Conservation (phyloP, 352 stramenopile species). For the Phytophthora ohioensis region DNA sequence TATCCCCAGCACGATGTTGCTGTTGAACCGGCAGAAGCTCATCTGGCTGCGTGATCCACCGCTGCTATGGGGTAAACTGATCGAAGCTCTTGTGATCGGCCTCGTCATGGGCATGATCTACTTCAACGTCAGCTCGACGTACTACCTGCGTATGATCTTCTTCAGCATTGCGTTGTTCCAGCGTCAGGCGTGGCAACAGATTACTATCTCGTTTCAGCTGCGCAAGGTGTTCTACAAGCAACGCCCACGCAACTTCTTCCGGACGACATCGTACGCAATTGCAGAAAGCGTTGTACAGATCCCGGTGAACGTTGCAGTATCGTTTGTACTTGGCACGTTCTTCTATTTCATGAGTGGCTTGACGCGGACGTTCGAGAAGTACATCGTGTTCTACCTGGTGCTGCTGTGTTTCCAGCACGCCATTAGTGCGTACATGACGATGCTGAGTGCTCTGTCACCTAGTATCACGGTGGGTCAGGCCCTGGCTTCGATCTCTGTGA, state of each 20-base stretch:
- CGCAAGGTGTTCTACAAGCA: slow-evolving; percentile 94
- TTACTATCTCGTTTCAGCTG: slow-evolving; percentile 77
- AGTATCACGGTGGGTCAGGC: slow-evolving; percentile 69
- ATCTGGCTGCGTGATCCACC: slow-evolving; percentile 73
- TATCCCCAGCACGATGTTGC: slow-evolving; percentile 47
- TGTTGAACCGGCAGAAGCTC: slow-evolving; percentile 70
- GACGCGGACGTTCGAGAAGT: slow-evolving; percentile 64
- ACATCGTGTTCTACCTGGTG: slow-evolving; percentile 82
- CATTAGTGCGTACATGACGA: slow-evolving; percentile 72
- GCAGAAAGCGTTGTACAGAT: slow-evolving; percentile 70
- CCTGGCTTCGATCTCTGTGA: slow-evolving; percentile 57
- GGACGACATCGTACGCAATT: slow-evolving; percentile 83
- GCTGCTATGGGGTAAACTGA: slow-evolving; percentile 70
- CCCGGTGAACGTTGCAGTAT: slow-evolving; percentile 74
- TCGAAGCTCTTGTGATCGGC: slow-evolving; percentile 78
- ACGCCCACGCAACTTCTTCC: slow-evolving; percentile 90
- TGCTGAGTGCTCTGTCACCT: slow-evolving; percentile 62
- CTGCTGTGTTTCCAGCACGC: slow-evolving; percentile 82
- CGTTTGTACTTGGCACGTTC: slow-evolving; percentile 65
- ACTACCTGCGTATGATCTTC: slow-evolving; percentile 82
- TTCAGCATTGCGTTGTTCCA: slow-evolving; percentile 78
- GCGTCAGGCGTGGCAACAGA: slow-evolving; percentile 77
- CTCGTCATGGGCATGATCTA: slow-evolving; percentile 85
- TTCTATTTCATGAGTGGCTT: slow-evolving; percentile 94
- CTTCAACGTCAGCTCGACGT: slow-evolving; percentile 60